These are phyloP conservation scores for Acarospora socialis DNA, from an alignment of 2,329 filamentous ascomycete species.

Conservation along the genomic window DNA sequence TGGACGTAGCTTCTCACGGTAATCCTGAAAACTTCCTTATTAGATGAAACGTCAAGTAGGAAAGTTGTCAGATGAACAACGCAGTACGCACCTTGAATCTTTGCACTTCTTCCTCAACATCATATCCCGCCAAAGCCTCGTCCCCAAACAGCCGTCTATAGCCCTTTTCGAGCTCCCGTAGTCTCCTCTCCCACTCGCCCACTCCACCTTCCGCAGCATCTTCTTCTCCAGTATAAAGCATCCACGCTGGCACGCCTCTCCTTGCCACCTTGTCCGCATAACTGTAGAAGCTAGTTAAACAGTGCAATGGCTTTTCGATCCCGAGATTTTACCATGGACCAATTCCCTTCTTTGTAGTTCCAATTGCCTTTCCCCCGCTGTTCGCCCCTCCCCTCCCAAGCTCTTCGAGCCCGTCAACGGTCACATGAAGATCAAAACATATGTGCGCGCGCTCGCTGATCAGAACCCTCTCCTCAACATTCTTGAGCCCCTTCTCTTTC, in stretches of 20 bases:
- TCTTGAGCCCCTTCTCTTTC: conserved; percentile 41
- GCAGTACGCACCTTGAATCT: conserved; percentile 35
- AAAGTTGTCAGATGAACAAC: not conserved
- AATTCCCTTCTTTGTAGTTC: conserved; percentile 36
- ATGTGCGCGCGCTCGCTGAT: conserved; percentile 33
- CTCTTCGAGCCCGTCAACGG: conserved; percentile 30
- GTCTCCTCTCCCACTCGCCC: conserved; percentile 14
- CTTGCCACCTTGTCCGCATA: conserved; percentile 49
- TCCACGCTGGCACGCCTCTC: conserved; percentile 43
- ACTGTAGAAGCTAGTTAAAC: too few species aligned
- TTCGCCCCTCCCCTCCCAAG: conserved; percentile 19
- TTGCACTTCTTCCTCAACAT: conserved; percentile 44
- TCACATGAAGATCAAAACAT: conserved; percentile 30
- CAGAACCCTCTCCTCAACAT: conserved; percentile 28
- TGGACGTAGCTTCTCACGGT: conserved; percentile 32
- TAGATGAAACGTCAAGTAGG: not conserved
- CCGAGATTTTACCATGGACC: conserved; percentile 48
- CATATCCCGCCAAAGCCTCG: conserved; percentile 35
- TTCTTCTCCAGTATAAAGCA: conserved; percentile 42
- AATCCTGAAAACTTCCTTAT: conserved; percentile 16
- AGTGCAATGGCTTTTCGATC: too few species aligned
- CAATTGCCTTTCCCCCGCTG: conserved; percentile 29
- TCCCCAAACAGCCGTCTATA: conserved; percentile 46
- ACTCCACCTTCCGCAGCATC: conserved; percentile 20
- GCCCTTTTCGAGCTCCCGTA: conserved; percentile 21